These are phyloP conservation scores for Rhododendron mucronatum DNA, from an alignment of 148 eudicot genomes.

Conservation along the genomic window DNA sequence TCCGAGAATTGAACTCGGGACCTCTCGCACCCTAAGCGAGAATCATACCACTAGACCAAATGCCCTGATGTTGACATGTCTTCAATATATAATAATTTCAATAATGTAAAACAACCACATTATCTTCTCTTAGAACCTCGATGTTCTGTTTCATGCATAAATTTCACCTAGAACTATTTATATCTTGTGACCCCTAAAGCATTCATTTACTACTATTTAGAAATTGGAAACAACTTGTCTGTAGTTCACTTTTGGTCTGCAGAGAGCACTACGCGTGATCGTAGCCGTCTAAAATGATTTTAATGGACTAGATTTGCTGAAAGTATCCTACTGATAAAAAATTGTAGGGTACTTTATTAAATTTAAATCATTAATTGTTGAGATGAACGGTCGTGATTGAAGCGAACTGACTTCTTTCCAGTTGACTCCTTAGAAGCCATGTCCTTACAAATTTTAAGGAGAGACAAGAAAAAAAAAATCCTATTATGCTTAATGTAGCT, in stretches of 20 bases:
- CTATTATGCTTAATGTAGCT: no score
- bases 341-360: neutral
- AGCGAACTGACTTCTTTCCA: neutral
- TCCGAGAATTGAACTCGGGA: constrained; percentile 93
- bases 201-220: no score
- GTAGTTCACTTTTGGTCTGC: neutral
- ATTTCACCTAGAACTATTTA: neutral
- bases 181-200: no score
- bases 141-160: neutral
- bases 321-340: no score
- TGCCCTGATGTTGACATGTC: constrained; percentile 22
- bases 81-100: neutral
- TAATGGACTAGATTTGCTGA: no score
- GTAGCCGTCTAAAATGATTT: neutral
- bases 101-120: neutral
- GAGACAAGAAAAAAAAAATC: no score
- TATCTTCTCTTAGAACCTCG: neutral
- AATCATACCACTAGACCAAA: constrained; percentile 73
- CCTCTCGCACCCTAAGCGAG: constrained; percentile 89
- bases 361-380: no score
- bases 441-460: neutral
- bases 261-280: neutral
- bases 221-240: no score
- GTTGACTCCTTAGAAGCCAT: neutral
- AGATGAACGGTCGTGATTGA: neutral